A percentile compares a stretch with the other conserved stretches of the same genome.
Evolutionary conservation across 1,284 basidiomycete genomes (phyloP).

Genomic region (Pulchroboletus neoregius): DNA sequence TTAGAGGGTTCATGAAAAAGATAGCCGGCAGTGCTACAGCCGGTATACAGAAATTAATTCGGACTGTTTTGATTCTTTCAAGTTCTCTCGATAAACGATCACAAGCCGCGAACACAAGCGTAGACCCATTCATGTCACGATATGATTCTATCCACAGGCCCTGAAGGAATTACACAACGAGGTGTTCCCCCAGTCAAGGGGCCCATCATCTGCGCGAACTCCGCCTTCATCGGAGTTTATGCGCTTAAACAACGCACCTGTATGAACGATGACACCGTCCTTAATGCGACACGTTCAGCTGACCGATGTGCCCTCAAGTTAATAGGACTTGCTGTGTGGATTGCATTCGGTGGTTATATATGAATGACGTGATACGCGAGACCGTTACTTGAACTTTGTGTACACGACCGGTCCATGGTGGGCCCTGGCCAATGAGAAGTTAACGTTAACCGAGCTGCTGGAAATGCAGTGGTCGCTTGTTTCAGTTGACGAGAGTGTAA

Average conservation of each 20-base stretch:
- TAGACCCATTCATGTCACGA: constrained; percentile 6
- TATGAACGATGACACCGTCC: constrained; percentile 20
- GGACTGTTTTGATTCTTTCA: constrained; percentile 3
- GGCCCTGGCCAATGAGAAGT: constrained; percentile 2
- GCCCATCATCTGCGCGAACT: constrained; percentile 2
- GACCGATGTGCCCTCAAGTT: constrained; percentile 14
- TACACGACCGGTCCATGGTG: constrained; percentile 16
- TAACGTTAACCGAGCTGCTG: constrained; percentile 18
- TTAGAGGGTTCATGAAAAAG: constrained; percentile 4
- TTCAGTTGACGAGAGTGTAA: constrained; percentile 4
- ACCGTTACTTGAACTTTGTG: constrained; percentile 32
- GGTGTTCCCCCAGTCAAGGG: constrained; percentile 12
- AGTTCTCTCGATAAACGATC: constrained; percentile 15
- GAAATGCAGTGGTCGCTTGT: constrained; percentile 15
- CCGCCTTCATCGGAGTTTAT: constrained; percentile 15
- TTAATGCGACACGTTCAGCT: constrained; percentile 23
- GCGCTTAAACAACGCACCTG: constrained; percentile 24
- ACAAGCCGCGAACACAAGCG: constrained; percentile 1
- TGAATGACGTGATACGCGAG: constrained; percentile 32
- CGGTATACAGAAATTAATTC: constrained; percentile 14
- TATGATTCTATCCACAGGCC: not conserved
- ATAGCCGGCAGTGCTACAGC: constrained; percentile 16
- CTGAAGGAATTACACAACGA: constrained; percentile 12
- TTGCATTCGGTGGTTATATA: constrained; percentile 15
- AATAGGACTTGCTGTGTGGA: constrained; percentile 17